Percentiles rank a stretch among this genome's conserved stretches.
Conservation (phyloP, 2,329 filamentous ascomycete species). For the Botrytis elliptica region DNA sequence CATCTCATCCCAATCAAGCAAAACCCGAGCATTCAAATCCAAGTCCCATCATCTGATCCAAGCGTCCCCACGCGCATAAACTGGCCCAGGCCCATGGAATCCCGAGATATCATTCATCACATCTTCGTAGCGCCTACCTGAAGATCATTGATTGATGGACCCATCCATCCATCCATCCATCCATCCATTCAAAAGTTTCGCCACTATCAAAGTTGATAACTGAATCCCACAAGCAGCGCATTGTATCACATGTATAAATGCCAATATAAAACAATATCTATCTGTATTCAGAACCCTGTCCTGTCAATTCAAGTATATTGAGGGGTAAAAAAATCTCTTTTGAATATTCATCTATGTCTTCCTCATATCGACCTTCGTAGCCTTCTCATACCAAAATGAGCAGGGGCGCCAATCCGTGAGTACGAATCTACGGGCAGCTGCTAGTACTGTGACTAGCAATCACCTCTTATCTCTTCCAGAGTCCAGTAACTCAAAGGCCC, state of each 20-base stretch:
- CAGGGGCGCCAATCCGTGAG: background rate
- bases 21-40: background rate
- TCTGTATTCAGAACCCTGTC: background rate
- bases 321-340: background rate
- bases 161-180: background rate
- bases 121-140: background rate
- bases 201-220: background rate
- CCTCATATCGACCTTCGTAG: background rate
- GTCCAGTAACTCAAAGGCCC: background rate
- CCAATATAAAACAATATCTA: background rate
- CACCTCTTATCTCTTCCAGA: background rate
- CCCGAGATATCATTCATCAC: background rate
- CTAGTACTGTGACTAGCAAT: constrained; percentile 4
- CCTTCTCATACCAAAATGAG: constrained; percentile 4
- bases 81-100: background rate
- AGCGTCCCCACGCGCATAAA: background rate
- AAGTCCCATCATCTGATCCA: background rate
- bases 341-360: background rate
- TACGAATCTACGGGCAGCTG: background rate
- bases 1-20: background rate
- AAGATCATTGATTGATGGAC: background rate
- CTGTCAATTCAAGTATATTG: constrained; percentile 6
- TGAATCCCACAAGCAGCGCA: background rate
- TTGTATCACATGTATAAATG: background rate
- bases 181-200: background rate